Conservation (phyloP, 1,139 yeast species). For the Suhomyces bokatorum region DNA sequence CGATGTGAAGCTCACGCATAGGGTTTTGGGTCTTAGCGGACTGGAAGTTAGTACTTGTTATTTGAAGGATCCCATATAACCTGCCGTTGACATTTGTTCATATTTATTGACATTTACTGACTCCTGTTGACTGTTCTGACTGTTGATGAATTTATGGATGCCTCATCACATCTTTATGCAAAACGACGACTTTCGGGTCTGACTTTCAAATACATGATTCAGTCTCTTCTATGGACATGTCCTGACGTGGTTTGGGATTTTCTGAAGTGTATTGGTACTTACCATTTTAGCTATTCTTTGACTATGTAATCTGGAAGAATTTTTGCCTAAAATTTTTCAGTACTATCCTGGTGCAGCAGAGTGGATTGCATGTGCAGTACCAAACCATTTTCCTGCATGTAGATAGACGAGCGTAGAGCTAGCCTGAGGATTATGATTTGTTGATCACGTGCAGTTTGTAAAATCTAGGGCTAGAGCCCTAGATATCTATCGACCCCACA, state of each 20-base stretch:
- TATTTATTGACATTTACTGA: too few species aligned
- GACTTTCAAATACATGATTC: too few species aligned
- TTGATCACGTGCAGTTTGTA: not conserved
- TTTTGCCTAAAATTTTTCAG: conserved; percentile 14
- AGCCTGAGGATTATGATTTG: too few species aligned
- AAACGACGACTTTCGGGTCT: too few species aligned
- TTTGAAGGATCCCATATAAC: too few species aligned
- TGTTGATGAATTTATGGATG: too few species aligned
- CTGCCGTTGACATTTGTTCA: too few species aligned
- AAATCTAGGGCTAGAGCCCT: not conserved
- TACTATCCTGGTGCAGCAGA: conserved; percentile 6
- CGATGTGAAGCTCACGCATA: conserved; percentile 99
- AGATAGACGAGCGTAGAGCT: not conserved
- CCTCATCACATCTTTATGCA: not conserved
- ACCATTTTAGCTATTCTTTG: conserved; percentile 22
- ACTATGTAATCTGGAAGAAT: conserved; percentile 11
- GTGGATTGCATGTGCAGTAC: conserved; percentile 7
- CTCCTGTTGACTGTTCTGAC: too few species aligned
- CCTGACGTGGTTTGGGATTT: too few species aligned
- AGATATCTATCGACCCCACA: too few species aligned
- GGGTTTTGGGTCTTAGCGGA: conserved; percentile 50
- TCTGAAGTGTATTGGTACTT: conserved; percentile 9
- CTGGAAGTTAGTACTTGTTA: conserved; percentile 14
- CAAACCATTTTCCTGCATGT: conserved; percentile 5
- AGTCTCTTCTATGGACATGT: too few species aligned